Conservation (phyloP, 306 rosid species). For the Begonia peltatifolia region DNA sequence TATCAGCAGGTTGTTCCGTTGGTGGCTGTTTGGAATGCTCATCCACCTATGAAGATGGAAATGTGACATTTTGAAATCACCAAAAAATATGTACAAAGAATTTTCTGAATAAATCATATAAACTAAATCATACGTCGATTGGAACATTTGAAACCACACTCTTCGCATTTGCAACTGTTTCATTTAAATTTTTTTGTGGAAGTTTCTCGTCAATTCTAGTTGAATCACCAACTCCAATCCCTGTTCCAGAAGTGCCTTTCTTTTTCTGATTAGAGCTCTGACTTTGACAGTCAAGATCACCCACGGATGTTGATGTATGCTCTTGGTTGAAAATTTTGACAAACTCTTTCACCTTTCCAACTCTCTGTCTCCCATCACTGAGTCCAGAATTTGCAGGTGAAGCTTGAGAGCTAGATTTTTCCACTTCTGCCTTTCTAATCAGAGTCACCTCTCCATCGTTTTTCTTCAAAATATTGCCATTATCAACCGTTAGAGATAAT, state of each 20-base stretch:
- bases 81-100: neutral
- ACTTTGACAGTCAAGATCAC: slow-evolving; percentile 19
- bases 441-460: slow-evolving; percentile 20
- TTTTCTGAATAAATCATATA: neutral
- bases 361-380: slow-evolving; percentile 33
- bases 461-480: slow-evolving; percentile 22
- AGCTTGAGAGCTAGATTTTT: slow-evolving; percentile 25
- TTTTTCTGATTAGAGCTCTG: slow-evolving; percentile 26
- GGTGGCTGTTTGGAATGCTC: slow-evolving; percentile 18
- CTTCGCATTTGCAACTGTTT: slow-evolving; percentile 3
- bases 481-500: slow-evolving; percentile 15
- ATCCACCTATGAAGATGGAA: slow-evolving; percentile 28
- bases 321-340: slow-evolving; percentile 77
- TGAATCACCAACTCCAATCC: slow-evolving; percentile 19
- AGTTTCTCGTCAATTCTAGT: slow-evolving; percentile 16
- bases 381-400: slow-evolving; percentile 22
- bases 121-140: too few relatives aligned
- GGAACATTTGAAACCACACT: neutral
- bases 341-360: slow-evolving; percentile 60
- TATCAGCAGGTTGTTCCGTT: slow-evolving; percentile 19
- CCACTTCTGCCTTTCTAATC: slow-evolving; percentile 19
- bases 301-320: slow-evolving; percentile 23
- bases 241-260: slow-evolving; percentile 15
- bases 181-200: slow-evolving; percentile 7
- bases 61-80: neutral